phyloP scores from a whole-genome alignment of 2,329 filamentous ascomycete species.

The Beauveria sp. region DNA sequence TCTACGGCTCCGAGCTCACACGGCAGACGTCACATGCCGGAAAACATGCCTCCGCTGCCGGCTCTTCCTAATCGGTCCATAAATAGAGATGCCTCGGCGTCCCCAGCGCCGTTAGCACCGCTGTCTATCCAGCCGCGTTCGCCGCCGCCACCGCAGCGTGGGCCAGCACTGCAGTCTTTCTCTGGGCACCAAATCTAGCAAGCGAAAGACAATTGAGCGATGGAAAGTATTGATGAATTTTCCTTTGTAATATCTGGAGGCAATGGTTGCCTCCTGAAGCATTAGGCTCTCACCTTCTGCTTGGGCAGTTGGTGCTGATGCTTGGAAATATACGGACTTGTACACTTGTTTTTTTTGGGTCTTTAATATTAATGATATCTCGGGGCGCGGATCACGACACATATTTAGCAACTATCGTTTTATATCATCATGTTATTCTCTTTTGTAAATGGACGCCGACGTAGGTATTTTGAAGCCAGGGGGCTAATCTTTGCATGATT shows the following conservation, averaged over 20 bases:
- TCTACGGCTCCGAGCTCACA: not conserved
- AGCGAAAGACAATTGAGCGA: not conserved
- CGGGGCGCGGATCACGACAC: not conserved
- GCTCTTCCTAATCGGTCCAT: slow-evolving; percentile 11
- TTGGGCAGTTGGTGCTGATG: not conserved
- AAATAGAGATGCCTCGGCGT: slow-evolving; percentile 1
- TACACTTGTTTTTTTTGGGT: not conserved
- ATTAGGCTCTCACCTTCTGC: not conserved
- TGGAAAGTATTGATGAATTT: not conserved
- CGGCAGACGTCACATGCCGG: not conserved
- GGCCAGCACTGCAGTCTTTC: not conserved
- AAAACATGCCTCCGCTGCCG: slow-evolving; percentile 13
- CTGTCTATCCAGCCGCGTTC: not conserved
- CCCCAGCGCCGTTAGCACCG: not conserved
- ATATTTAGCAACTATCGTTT: not conserved
- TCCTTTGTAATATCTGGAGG: not conserved
- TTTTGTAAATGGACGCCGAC: not conserved
- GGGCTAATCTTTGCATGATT: too few species aligned
- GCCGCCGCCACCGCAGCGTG: not conserved
- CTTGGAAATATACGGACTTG: not conserved
- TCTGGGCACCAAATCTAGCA: not conserved
- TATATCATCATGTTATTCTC: not conserved
- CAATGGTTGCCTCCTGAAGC: not conserved
- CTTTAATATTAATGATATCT: not conserved
- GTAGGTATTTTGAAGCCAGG: too few species aligned